Conservation (phyloP, 2,329 filamentous ascomycete genomes). For the Volutella citrinella region DNA sequence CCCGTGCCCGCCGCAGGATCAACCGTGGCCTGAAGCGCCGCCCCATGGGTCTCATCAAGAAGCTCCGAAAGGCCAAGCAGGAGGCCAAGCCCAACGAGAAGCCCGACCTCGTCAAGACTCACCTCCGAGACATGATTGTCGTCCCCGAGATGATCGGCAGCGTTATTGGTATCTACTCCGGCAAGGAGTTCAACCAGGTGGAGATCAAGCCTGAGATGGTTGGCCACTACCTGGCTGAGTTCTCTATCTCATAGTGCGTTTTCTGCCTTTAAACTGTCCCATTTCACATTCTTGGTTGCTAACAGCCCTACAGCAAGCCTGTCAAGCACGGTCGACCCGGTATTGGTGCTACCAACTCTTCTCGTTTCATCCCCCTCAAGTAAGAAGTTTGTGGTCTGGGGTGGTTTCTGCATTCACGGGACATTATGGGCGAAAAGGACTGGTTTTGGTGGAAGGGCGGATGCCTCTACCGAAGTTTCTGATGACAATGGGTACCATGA, state of each 20-base stretch:
- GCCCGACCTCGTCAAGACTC: constrained; percentile 98
- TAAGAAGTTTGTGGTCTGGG: constrained; percentile 65
- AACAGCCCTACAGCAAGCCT: constrained; percentile 72
- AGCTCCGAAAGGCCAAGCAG: constrained; percentile 99
- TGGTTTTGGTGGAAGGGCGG: constrained; percentile 50
- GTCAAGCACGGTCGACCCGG: constrained; percentile 99
- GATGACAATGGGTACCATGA: constrained; percentile 44
- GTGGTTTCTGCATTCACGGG: constrained; percentile 58
- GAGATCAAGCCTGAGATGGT: constrained; percentile 99
- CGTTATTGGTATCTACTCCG: constrained; percentile 98
- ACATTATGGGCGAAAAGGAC: constrained; percentile 54
- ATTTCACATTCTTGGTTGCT: too few relatives aligned
- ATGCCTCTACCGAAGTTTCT: constrained; percentile 43
- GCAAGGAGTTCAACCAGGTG: constrained; percentile 99
- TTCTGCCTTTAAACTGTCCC: too few relatives aligned
- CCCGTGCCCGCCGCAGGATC: constrained; percentile 96
- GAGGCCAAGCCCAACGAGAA: constrained; percentile 99
- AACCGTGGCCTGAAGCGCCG: constrained; percentile 99
- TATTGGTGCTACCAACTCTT: constrained; percentile 99
- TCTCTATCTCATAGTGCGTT: constrained; percentile 99
- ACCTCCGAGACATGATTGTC: constrained; percentile 99
- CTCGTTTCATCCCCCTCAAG: constrained; percentile 99
- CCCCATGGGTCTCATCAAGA: constrained; percentile 99
- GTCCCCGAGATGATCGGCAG: constrained; percentile 99
- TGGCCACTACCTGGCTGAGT: constrained; percentile 98